Evolutionary conservation across 2,329 filamentous ascomycete genomes (phyloP).

Genomic region (Ophiostoma montium): DNA sequence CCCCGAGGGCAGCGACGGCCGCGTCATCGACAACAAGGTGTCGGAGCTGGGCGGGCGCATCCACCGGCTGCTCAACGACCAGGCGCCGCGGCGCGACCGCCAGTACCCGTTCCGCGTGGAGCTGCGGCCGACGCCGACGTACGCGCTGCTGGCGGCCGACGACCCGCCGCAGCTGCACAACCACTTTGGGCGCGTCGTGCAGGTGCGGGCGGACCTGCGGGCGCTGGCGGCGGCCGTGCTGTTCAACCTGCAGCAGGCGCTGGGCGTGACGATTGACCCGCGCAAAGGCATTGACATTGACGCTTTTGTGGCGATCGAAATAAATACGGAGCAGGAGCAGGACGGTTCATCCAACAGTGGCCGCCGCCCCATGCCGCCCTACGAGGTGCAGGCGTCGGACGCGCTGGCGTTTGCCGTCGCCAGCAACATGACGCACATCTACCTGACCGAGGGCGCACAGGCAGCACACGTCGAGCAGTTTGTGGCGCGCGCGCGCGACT

Average conservation of each 20-base stretch:
- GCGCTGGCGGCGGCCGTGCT: constrained; percentile 22
- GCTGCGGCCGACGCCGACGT: constrained; percentile 15
- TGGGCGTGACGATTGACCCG: constrained; percentile 17
- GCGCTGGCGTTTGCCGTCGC: constrained; percentile 19
- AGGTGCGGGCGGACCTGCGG: constrained; percentile 21
- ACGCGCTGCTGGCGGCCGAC: constrained; percentile 21
- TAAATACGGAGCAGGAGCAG: constrained; percentile 24
- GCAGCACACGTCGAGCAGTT: constrained; percentile 23
- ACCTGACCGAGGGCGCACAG: constrained; percentile 28
- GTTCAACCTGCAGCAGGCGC: constrained; percentile 20
- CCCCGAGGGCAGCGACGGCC: constrained; percentile 11
- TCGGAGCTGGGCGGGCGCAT: constrained; percentile 15
- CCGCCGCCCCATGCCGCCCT: constrained; percentile 16
- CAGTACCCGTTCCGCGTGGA: constrained; percentile 21
- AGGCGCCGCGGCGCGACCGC: constrained; percentile 16
- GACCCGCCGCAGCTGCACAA: constrained; percentile 19
- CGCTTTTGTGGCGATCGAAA: constrained; percentile 22
- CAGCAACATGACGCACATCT: constrained; percentile 22
- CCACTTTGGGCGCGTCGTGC: constrained; percentile 26
- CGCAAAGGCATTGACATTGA: constrained; percentile 13
- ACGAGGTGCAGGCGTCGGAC: constrained; percentile 20
- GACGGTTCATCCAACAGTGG: no score
- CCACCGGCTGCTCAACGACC: constrained; percentile 16
- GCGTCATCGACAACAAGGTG: constrained; percentile 16
- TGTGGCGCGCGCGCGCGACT: constrained; percentile 20